phyloP scores from a whole-genome alignment of 2,329 filamentous ascomycete genomes.

The Fusarium buharicum region DNA sequence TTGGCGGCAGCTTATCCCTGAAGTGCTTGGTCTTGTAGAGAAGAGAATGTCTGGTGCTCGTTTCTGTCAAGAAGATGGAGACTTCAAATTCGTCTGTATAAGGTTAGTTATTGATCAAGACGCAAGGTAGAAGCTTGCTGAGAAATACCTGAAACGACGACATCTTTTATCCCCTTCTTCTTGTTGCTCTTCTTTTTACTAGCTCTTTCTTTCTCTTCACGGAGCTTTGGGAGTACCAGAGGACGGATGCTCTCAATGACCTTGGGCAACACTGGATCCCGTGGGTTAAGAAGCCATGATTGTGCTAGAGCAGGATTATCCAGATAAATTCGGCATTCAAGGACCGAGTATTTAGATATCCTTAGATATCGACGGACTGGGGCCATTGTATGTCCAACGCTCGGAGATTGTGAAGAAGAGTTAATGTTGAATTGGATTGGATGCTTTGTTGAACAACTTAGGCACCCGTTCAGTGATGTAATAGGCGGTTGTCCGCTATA shows the following conservation, averaged over 20 bases:
- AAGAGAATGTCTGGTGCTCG: slow-evolving; percentile 83
- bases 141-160: slow-evolving; percentile 76
- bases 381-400: slow-evolving; percentile 69
- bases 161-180: slow-evolving; percentile 87
- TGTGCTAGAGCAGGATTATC: slow-evolving; percentile 86
- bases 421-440: not conserved
- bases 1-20: slow-evolving; percentile 64
- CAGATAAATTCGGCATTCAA: slow-evolving; percentile 97
- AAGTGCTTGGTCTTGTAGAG: slow-evolving; percentile 87
- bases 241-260: slow-evolving; percentile 88
- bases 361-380: slow-evolving; percentile 89
- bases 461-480: slow-evolving; percentile 36
- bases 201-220: slow-evolving; percentile 76
- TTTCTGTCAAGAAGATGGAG: slow-evolving; percentile 91
- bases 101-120: slow-evolving; percentile 27
- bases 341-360: slow-evolving; percentile 90
- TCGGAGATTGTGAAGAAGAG: slow-evolving; percentile 5
- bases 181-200: slow-evolving; percentile 72
- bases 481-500: slow-evolving; percentile 33
- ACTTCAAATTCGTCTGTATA: slow-evolving; percentile 90
- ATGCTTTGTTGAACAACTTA: slow-evolving; percentile 1
- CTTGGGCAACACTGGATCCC: slow-evolving; percentile 79
- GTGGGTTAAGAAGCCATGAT: slow-evolving; percentile 84
- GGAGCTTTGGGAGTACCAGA: slow-evolving; percentile 87
- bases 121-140: not conserved